These are phyloP conservation scores for Multifurca ochricompacta DNA, from an alignment of 768 basidiomycete genomes.

Conservation along the genomic window DNA sequence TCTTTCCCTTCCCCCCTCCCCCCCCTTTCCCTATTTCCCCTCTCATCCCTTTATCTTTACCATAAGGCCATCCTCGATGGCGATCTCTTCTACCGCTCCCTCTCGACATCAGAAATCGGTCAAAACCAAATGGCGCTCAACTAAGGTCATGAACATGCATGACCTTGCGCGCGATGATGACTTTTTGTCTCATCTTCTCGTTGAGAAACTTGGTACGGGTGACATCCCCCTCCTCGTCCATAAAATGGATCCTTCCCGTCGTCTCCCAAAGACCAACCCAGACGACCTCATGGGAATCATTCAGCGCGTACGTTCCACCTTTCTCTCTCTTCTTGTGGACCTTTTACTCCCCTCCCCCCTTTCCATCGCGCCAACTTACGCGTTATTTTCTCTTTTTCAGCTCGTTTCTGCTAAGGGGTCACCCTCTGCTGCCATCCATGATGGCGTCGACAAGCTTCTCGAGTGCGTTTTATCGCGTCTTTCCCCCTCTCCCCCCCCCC, in stretches of 20 bases:
- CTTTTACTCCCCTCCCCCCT: constrained; percentile 15
- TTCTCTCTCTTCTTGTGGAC: constrained; percentile 13
- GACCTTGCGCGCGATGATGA: constrained; percentile 89
- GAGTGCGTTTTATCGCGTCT: constrained; percentile 41
- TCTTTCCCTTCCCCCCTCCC: constrained; percentile 6
- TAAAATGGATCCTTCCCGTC: constrained; percentile 78
- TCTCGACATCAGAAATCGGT: neutral
- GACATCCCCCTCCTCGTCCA: constrained; percentile 75
- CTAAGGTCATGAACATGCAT: constrained; percentile 85
- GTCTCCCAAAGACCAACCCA: constrained; percentile 68
- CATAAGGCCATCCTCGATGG: constrained; percentile 8
- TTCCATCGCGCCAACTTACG: constrained; percentile 19
- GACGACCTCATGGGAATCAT: constrained; percentile 63
- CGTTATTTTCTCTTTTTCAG: constrained; percentile 31
- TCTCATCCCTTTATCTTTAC: neutral
- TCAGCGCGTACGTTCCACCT: constrained; percentile 54
- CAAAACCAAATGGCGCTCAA: constrained; percentile 53
- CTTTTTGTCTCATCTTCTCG: constrained; percentile 81
- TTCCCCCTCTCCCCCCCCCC: constrained; percentile 24
- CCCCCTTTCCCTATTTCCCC: neutral
- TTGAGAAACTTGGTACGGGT: constrained; percentile 82
- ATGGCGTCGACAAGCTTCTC: constrained; percentile 73
- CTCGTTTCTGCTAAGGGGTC: constrained; percentile 50
- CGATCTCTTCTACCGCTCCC: neutral
- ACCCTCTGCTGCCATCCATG: constrained; percentile 51